phyloP scores from a whole-genome alignment of 2,329 filamentous ascomycete genomes.

The Nemania diffusa region DNA sequence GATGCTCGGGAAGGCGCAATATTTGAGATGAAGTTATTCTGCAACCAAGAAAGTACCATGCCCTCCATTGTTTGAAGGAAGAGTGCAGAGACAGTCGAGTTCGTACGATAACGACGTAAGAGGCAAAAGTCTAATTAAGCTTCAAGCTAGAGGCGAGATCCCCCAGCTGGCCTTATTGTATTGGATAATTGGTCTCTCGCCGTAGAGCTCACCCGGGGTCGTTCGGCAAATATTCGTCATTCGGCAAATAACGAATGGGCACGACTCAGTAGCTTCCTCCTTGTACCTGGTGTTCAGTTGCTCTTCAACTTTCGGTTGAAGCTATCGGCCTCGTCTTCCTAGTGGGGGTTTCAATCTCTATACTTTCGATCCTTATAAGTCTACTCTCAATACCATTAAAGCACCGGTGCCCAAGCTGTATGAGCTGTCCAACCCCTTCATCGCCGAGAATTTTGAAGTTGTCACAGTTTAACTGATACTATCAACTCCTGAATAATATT shows the following conservation, averaged over 20 bases:
- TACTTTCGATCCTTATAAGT: neutral
- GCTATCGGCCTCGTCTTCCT: neutral
- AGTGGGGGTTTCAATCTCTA: neutral
- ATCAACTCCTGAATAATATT: neutral
- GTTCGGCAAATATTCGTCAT: neutral
- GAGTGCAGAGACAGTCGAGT: neutral
- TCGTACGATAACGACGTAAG: neutral
- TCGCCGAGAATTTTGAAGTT: neutral
- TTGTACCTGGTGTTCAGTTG: neutral
- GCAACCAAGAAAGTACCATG: neutral
- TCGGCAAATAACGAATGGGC: neutral
- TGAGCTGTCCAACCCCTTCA: neutral
- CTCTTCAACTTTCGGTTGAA: neutral
- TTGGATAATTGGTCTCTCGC: neutral
- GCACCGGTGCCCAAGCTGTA: neutral
- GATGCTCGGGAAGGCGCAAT: neutral
- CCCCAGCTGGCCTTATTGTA: neutral
- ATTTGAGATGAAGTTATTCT: neutral
- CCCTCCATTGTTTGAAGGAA: neutral
- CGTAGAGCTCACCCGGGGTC: neutral
- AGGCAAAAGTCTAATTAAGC: constrained; percentile 6
- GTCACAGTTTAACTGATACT: neutral
- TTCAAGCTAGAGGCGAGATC: constrained; percentile 18
- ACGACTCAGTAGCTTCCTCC: constrained; percentile 12
- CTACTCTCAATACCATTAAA: neutral